These are phyloP conservation scores for Spathaspora sp. DNA, from an alignment of 1,139 yeast species.

Conservation along the genomic window DNA sequence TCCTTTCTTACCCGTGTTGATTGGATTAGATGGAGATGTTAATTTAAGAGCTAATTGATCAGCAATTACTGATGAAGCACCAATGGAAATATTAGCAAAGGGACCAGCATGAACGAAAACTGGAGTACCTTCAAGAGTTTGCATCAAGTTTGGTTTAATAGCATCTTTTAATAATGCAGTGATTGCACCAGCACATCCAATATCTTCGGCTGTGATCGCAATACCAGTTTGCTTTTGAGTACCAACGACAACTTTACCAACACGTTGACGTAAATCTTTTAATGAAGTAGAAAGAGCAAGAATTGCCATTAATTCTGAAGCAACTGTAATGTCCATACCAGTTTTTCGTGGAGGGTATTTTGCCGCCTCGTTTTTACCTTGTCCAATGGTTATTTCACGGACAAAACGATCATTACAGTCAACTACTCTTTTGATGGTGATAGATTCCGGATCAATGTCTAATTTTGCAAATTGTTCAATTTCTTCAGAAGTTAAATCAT, in stretches of 20 bases:
- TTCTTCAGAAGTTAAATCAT: slow-evolving; percentile 67
- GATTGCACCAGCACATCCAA: slow-evolving; percentile 79
- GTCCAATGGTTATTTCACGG: slow-evolving; percentile 72
- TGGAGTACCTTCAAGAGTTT: slow-evolving; percentile 82
- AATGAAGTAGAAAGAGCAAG: slow-evolving; percentile 68
- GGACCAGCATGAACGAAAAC: slow-evolving; percentile 87
- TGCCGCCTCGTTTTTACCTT: slow-evolving; percentile 67
- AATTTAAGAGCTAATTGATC: slow-evolving; percentile 72
- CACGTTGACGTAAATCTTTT: slow-evolving; percentile 66
- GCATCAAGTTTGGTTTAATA: slow-evolving; percentile 83
- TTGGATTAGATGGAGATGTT: slow-evolving; percentile 48
- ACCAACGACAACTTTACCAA: slow-evolving; percentile 72
- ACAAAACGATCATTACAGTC: slow-evolving; percentile 80
- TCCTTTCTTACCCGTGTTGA: slow-evolving; percentile 48
- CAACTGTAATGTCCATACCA: slow-evolving; percentile 82
- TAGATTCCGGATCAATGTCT: slow-evolving; percentile 69
- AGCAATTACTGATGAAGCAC: slow-evolving; percentile 80
- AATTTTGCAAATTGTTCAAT: slow-evolving; percentile 60
- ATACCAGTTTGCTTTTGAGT: slow-evolving; percentile 55
- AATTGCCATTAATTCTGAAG: slow-evolving; percentile 81
- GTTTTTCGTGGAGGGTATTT: slow-evolving; percentile 70
- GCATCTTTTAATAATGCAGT: slow-evolving; percentile 79
- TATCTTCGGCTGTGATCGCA: slow-evolving; percentile 76
- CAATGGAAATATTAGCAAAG: slow-evolving; percentile 81
- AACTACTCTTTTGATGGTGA: slow-evolving; percentile 75